Evolutionary conservation across 2,329 filamentous ascomycete genomes (phyloP), one percentile per base, ranked within the genome.

Genomic region (Orbilia brochopaga): DNA sequence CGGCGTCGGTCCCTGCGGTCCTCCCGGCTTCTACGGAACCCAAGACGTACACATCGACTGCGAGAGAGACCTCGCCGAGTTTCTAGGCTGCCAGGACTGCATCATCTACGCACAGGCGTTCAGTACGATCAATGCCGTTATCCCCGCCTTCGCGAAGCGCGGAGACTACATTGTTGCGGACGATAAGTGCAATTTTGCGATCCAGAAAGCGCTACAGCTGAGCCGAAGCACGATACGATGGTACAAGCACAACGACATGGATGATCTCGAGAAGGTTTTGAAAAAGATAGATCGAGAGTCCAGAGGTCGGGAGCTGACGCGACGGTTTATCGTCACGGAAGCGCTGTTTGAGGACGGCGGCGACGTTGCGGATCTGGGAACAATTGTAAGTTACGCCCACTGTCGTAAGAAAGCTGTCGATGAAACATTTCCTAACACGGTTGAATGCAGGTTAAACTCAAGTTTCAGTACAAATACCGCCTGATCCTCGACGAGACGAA

Each of bases 1-100:
- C 77, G 94, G 94, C 64, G 95, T 99, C 44, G 95, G 94, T 7
- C 93, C 94, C 65, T 99, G 94, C 79, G 94, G 94, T 19, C 94
- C 94, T 17, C 94, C 94, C 4, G 92, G 96, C 74, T 99, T 99
- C 82, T 99, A 99, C 81, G 94, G 92, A 75, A 99, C 92, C 32
- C 93, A 97, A 79, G 94, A 99, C 80, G 92, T 97, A 51, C 94
- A 99, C 80, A 93, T 97, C 86, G 94, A 95, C 83, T 92, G 91
- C 15, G 94, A 99, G 81, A 87, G 90, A 64, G 93, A 97, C 79
- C 92, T 99, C 78, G 92, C 94, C 23, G 86, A 90, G 8, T 96
- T 93, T 78, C 81, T 99, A 24, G 94, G 94, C 23, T 91, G 90
- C 0, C 87, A 92, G 61, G 88, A 89, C 32, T 95, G 91, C 78